phyloP scores from a whole-genome alignment of 2,329 filamentous ascomycete genomes.

The Pseudocercospora vitis region DNA sequence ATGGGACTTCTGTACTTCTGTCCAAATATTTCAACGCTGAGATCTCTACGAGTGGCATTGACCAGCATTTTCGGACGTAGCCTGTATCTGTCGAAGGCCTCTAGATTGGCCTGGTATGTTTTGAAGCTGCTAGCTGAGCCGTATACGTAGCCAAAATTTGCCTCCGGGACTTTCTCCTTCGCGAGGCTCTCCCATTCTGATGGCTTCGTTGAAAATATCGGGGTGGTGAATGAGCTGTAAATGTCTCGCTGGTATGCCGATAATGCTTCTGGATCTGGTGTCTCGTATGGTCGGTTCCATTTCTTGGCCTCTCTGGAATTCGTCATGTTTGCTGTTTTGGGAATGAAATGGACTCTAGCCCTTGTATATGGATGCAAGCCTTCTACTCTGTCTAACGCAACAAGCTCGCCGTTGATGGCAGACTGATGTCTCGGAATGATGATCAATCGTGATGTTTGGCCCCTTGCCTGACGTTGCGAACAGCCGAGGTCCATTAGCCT shows the following conservation, averaged over 20 bases:
- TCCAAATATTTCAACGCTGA: constrained; percentile 38
- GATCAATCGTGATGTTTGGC: background rate
- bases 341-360: too few species aligned
- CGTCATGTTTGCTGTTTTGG: constrained; percentile 22
- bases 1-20: constrained; percentile 53
- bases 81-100: constrained; percentile 43
- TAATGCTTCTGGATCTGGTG: constrained; percentile 40
- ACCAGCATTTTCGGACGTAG: constrained; percentile 44
- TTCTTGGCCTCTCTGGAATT: constrained; percentile 23
- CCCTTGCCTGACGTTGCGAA: background rate
- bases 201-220: constrained; percentile 44
- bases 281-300: constrained; percentile 29
- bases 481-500: background rate
- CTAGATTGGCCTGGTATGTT: constrained; percentile 40
- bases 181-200: constrained; percentile 43
- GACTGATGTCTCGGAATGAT: too few species aligned
- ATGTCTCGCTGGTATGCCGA: constrained; percentile 38
- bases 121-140: constrained; percentile 42
- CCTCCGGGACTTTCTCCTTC: constrained; percentile 35
- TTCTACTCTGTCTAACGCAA: too few species aligned
- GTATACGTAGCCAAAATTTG: constrained; percentile 44
- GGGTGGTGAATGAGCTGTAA: constrained; percentile 40
- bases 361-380: too few species aligned
- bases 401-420: too few species aligned
- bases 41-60: constrained; percentile 39